Percentiles rank a stretch among this genome's conserved stretches.
These are phyloP conservation scores for Rhizoctonia solani DNA, from an alignment of 1,284 basidiomycete species.

Conservation along the genomic window DNA sequence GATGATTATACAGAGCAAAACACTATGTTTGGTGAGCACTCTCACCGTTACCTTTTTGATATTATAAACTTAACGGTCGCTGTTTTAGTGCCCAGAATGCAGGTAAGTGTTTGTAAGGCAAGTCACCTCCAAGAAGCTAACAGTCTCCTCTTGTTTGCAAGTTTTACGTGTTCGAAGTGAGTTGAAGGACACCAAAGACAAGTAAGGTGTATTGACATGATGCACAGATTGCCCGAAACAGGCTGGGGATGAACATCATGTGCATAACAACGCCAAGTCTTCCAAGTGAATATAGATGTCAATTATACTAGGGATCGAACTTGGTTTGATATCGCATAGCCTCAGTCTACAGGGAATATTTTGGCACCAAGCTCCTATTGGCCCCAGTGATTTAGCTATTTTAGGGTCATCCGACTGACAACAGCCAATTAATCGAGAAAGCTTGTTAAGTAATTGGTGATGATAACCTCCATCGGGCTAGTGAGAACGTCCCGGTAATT, in stretches of 20 bases:
- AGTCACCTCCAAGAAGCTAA: neutral
- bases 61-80: neutral
- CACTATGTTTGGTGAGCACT: conserved; percentile 83
- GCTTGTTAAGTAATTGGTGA: too few relatives aligned
- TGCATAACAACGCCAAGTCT: conserved; percentile 80
- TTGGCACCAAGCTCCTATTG: neutral
- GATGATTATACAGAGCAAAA: conserved; percentile 91
- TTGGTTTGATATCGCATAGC: neutral
- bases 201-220: neutral
- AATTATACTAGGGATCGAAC: neutral
- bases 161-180: conserved; percentile 90
- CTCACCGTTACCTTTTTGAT: neutral
- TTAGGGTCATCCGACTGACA: neutral
- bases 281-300: neutral
- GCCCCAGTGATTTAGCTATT: neutral
- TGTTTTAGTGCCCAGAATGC: conserved; percentile 69
- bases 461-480: too few relatives aligned
- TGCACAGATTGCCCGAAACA: conserved; percentile 84
- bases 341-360: neutral
- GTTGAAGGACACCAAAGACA: too few relatives aligned
- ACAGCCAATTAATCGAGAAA: too few relatives aligned
- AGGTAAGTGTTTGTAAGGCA: conserved; percentile 51
- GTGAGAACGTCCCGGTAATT: conserved; percentile 9
- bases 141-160: conserved; percentile 44
- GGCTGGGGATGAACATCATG: conserved; percentile 86